A percentile compares a stretch with the other conserved stretches of the same genome.
Evolutionary conservation across 2,329 filamentous ascomycete genomes (phyloP).

Genomic region (Colletotrichum orbiculare): DNA sequence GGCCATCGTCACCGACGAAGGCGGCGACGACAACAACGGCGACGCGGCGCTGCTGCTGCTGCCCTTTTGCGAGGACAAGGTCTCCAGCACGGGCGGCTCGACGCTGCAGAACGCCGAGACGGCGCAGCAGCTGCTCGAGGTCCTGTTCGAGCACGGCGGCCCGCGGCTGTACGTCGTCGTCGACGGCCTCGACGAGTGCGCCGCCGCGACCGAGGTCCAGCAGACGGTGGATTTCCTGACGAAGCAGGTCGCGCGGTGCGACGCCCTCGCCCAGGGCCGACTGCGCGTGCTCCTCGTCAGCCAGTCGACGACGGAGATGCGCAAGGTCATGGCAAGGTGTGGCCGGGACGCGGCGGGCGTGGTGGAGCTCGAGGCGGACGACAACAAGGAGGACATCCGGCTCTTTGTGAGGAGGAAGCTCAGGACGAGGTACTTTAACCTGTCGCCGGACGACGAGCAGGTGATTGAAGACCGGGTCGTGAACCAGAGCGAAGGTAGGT

Average conservation of each 20-base stretch:
- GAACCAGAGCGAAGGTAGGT: conserved; percentile 31
- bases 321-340: conserved; percentile 38
- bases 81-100: conserved; percentile 40
- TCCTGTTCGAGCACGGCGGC: conserved; percentile 42
- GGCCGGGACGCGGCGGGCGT: conserved; percentile 40
- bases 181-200: conserved; percentile 58
- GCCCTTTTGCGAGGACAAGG: conserved; percentile 44
- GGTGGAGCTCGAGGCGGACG: conserved; percentile 42
- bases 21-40: background rate
- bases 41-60: conserved; percentile 43
- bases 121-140: conserved; percentile 45
- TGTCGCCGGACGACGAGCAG: background rate
- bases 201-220: conserved; percentile 40
- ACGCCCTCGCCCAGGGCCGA: conserved; percentile 39
- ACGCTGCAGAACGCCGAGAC: conserved; percentile 40
- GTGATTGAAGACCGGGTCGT: conserved; percentile 26
- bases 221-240: conserved; percentile 43
- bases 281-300: conserved; percentile 48
- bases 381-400: conserved; percentile 29
- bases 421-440: conserved; percentile 3
- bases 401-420: conserved; percentile 22
- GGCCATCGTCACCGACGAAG: background rate
- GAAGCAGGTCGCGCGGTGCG: conserved; percentile 39
- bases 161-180: conserved; percentile 50
- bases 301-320: conserved; percentile 43